Evolutionary conservation across 768 basidiomycete species (phyloP).

Genomic region (Lentinula boryana): DNA sequence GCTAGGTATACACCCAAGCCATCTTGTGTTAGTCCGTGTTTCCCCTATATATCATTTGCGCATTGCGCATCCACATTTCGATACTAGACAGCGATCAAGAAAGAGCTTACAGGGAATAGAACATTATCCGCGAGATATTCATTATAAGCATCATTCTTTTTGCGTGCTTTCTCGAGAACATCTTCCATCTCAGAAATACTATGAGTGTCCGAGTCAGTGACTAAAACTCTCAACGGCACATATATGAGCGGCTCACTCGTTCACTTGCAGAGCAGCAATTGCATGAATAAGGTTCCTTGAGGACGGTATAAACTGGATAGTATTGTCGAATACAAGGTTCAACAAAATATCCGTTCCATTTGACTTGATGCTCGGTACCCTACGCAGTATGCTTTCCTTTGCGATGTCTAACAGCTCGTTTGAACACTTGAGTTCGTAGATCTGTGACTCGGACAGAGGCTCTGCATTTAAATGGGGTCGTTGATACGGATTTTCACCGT

Average conservation of each 20-base stretch:
- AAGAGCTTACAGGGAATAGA: background rate
- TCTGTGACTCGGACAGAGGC: background rate
- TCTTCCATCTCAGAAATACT: background rate
- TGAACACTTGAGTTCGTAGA: background rate
- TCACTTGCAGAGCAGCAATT: slow-evolving; percentile 1
- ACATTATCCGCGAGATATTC: background rate
- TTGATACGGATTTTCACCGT: background rate
- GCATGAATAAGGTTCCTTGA: background rate
- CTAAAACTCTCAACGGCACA: background rate
- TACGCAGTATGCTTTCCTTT: background rate
- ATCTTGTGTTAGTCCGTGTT: background rate
- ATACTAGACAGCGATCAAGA: background rate
- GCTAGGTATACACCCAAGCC: background rate
- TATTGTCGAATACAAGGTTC: slow-evolving; percentile 1
- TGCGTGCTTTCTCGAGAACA: background rate
- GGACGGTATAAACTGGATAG: background rate
- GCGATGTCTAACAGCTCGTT: background rate
- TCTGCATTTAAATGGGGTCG: background rate
- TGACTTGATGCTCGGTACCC: background rate
- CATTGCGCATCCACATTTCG: background rate
- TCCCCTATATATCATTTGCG: background rate
- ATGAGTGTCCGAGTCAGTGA: background rate
- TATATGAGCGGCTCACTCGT: background rate
- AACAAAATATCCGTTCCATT: background rate
- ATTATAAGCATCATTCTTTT: background rate